These are phyloP conservation scores for Euphorbia celastroides DNA, from an alignment of 441 rosid genomes.

Conservation along the genomic window DNA sequence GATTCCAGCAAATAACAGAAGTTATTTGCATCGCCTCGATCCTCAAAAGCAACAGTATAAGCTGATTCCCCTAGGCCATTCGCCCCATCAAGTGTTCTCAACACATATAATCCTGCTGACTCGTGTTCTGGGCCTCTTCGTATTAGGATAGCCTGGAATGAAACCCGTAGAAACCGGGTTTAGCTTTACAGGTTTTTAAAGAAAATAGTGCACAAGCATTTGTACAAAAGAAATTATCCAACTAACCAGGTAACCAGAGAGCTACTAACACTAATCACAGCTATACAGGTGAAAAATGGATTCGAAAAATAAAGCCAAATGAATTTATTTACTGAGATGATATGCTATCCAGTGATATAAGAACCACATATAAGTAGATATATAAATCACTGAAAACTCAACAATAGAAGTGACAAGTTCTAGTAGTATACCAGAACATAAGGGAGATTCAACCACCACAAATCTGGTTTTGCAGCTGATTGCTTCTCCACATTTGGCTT, in stretches of 20 bases:
- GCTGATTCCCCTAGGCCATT: no score
- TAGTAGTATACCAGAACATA: background rate
- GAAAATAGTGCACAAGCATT: no score
- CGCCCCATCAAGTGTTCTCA: slow-evolving; percentile 23
- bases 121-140: slow-evolving; percentile 49
- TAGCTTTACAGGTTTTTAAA: no score
- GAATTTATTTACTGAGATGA: no score
- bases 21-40: slow-evolving; percentile 71
- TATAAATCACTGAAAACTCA: background rate
- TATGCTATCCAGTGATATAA: no score
- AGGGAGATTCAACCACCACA: slow-evolving; percentile 84
- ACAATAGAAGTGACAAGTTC: background rate
- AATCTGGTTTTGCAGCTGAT: slow-evolving; percentile 23
- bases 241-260: no score
- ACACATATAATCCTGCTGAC: slow-evolving; percentile 51
- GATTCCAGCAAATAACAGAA: slow-evolving; percentile 67
- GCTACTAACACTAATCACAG: no score
- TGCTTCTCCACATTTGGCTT: slow-evolving; percentile 20
- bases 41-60: slow-evolving; percentile 64
- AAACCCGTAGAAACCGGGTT: background rate
- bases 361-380: no score
- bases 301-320: no score
- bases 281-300: no score
- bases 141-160: slow-evolving; percentile 58
- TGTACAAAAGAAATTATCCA: no score